Percentiles rank a stretch among this genome's conserved stretches.
Evolutionary conservation across 129 eudicot species (phyloP).

Genomic region (Flaveria linearis): DNA sequence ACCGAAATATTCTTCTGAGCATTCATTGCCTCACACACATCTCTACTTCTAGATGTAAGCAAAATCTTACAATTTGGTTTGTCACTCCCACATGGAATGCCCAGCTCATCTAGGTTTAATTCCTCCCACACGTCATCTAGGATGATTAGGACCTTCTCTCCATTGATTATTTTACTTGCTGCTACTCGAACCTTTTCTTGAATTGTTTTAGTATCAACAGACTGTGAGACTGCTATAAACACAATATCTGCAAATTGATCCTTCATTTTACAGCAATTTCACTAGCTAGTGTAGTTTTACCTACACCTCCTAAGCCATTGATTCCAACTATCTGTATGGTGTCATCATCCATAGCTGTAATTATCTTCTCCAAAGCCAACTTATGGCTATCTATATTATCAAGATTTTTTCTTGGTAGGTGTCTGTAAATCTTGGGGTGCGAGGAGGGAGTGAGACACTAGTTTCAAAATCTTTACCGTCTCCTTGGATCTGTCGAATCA

Average conservation of each 20-base stretch:
- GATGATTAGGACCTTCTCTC: slow-evolving; percentile 25
- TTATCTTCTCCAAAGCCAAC: neutral
- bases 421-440: neutral
- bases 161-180: neutral
- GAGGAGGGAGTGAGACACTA: slow-evolving; percentile 5
- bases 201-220: neutral
- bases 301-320: slow-evolving; percentile 26
- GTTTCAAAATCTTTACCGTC: neutral
- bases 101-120: neutral
- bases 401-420: neutral
- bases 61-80: slow-evolving; percentile 27
- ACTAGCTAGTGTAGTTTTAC: slow-evolving; percentile 20
- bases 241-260: slow-evolving; percentile 11
- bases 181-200: slow-evolving; percentile 1
- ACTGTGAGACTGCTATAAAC: slow-evolving; percentile 2
- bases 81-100: slow-evolving; percentile 20
- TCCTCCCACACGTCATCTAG: slow-evolving; percentile 29
- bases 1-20: neutral
- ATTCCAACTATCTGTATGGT: slow-evolving; percentile 27
- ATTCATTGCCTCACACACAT: slow-evolving; percentile 17
- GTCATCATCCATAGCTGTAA: neutral
- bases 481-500: neutral
- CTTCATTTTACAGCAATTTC: slow-evolving; percentile 19
- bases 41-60: slow-evolving; percentile 20
- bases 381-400: slow-evolving; percentile 9